A percentile compares a stretch with the other conserved stretches of the same genome.
These are phyloP conservation scores for Leucoagaricus sp. DNA, from an alignment of 1,284 basidiomycete species.

Conservation along the genomic window DNA sequence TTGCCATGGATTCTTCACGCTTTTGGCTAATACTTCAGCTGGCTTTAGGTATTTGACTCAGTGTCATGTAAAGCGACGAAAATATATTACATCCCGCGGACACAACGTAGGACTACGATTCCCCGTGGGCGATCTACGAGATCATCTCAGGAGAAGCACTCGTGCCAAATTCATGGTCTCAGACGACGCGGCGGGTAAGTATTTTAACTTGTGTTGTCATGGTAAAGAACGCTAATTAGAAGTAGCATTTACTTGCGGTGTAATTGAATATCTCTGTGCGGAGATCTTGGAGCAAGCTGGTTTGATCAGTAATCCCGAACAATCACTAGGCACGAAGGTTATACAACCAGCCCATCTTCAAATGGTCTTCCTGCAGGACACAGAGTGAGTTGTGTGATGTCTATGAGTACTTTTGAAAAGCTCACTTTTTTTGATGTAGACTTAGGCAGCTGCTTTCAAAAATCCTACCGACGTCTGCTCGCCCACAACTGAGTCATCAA, in stretches of 20 bases:
- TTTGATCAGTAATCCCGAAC: conserved; percentile 3
- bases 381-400: conserved; percentile 64
- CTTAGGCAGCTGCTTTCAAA: conserved; percentile 7
- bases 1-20: too few relatives aligned
- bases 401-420: too few relatives aligned
- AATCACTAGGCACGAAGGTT: conserved; percentile 56
- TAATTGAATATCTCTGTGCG: conserved; percentile 83
- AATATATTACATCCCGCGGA: neutral
- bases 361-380: conserved; percentile 84
- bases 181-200: conserved; percentile 62
- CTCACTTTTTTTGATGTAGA: neutral
- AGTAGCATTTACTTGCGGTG: conserved; percentile 83
- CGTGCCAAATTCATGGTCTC: conserved; percentile 71
- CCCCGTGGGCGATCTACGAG: neutral
- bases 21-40: too few relatives aligned
- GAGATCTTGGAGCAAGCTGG: conserved; percentile 90
- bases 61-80: neutral
- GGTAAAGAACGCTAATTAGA: conserved; percentile 1
- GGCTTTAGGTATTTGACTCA: neutral
- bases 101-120: conserved; percentile 1
- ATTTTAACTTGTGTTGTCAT: conserved; percentile 26
- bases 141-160: conserved; percentile 37
- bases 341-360: conserved; percentile 86
- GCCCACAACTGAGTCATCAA: neutral
- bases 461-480: neutral